phyloP scores from a whole-genome alignment of 2,329 filamentous ascomycete genomes.

The Cylindrodendrum hubeiense region DNA sequence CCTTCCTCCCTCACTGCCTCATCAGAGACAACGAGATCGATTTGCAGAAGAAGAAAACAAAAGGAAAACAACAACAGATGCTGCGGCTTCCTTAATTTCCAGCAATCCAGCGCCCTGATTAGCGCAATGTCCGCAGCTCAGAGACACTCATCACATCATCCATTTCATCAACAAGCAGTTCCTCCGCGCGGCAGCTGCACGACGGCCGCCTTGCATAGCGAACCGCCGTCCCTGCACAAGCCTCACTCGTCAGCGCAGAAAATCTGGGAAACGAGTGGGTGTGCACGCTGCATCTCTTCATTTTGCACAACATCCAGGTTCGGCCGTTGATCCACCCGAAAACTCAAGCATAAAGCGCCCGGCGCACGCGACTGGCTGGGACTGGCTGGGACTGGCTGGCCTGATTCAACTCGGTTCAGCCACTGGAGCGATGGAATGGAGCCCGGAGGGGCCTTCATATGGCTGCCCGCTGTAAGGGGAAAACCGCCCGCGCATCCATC shows the following conservation, averaged over 20 bases:
- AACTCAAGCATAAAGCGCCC: conserved; percentile 5
- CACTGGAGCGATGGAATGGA: conserved; percentile 7
- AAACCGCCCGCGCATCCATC: conserved; percentile 12
- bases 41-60: background rate
- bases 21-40: background rate
- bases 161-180: background rate
- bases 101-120: background rate
- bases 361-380: conserved; percentile 10
- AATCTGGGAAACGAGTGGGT: background rate
- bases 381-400: conserved; percentile 17
- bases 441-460: conserved; percentile 2
- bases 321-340: background rate
- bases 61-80: background rate
- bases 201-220: conserved; percentile 19
- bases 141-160: background rate
- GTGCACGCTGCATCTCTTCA: conserved; percentile 15
- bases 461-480: conserved; percentile 6
- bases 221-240: conserved; percentile 9
- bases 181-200: background rate
- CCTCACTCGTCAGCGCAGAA: conserved; percentile 10
- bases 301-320: conserved; percentile 11
- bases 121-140: background rate
- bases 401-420: background rate
- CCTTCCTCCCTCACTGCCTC: background rate
- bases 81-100: background rate